phyloP scores from a whole-genome alignment of 371 early-diverging fungal genomes.

The Batkoa obscura region DNA sequence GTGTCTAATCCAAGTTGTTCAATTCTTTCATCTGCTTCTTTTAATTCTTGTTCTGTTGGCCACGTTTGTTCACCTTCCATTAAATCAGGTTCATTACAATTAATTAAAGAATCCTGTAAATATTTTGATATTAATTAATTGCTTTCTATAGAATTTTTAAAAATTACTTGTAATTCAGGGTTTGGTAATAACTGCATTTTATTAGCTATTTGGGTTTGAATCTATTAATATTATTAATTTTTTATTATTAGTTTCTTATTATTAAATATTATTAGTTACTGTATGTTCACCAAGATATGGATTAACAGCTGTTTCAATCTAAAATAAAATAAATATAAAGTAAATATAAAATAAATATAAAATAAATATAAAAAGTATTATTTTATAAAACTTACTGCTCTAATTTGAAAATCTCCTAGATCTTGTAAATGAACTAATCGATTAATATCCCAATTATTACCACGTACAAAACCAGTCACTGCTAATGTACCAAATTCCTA shows the following conservation, averaged over 20 bases:
- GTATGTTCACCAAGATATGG: too few relatives aligned
- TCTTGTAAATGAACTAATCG: conserved; percentile 76
- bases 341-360: too few relatives aligned
- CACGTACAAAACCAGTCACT: conserved; percentile 70
- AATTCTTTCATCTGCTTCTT: conserved; percentile 36
- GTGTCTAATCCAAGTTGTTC: conserved; percentile 9
- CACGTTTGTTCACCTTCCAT: conserved; percentile 91
- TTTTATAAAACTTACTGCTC: conserved; percentile 25
- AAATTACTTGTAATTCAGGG: too few relatives aligned
- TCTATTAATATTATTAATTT: too few relatives aligned
- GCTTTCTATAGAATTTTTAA: too few relatives aligned
- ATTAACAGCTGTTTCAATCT: too few relatives aligned
- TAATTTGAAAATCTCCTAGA: conserved; percentile 80
- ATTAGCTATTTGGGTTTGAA: too few relatives aligned
- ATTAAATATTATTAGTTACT: too few relatives aligned
- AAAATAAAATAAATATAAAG: too few relatives aligned
- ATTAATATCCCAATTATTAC: conserved; percentile 63
- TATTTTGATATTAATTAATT: neutral
- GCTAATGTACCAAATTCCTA: conserved; percentile 37
- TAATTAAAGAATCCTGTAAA: conserved; percentile 53
- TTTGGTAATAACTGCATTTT: too few relatives aligned
- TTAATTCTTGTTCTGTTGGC: conserved; percentile 89
- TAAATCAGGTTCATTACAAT: conserved; percentile 74
- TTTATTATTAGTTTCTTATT: too few relatives aligned
- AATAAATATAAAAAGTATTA: neutral